phyloP scores from a whole-genome alignment of 495 filamentous ascomycete genomes.

The Copromyces sp. region DNA sequence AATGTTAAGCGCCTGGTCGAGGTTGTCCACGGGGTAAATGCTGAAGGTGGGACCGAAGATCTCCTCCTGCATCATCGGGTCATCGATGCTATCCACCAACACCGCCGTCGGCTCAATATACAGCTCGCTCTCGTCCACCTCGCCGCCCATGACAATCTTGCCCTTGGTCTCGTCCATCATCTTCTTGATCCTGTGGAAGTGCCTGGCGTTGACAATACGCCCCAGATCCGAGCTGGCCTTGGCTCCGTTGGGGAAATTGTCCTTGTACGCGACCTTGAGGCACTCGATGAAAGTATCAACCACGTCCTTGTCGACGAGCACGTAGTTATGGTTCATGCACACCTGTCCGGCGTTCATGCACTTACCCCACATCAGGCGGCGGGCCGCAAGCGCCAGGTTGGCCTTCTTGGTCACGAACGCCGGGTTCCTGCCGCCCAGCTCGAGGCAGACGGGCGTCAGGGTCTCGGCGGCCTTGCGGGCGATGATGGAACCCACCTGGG shows the following conservation, averaged over 20 bases:
- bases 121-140: constrained; percentile 62
- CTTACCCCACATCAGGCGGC: constrained; percentile 82
- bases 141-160: constrained; percentile 76
- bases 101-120: constrained; percentile 85
- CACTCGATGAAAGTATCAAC: constrained; percentile 62
- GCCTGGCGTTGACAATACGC: constrained; percentile 64
- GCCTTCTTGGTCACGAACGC: constrained; percentile 78
- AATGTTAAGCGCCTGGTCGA: constrained; percentile 72
- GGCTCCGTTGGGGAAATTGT: constrained; percentile 79
- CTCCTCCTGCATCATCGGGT: constrained; percentile 71
- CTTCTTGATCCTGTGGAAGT: constrained; percentile 76
- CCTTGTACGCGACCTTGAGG: constrained; percentile 57
- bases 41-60: constrained; percentile 84
- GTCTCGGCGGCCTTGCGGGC: constrained; percentile 86
- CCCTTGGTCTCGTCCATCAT: constrained; percentile 77
- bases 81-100: constrained; percentile 59
- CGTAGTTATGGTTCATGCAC: constrained; percentile 84
- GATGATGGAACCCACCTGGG: constrained; percentile 72
- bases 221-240: constrained; percentile 63
- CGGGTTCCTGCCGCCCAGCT: constrained; percentile 86
- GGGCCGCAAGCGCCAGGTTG: constrained; percentile 70
- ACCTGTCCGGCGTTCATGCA: constrained; percentile 75
- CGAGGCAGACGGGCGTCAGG: constrained; percentile 77
- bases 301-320: constrained; percentile 66
- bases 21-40: constrained; percentile 58